Conservation (phyloP, 2,329 filamentous ascomycete genomes). For the Fusarium sulawesiense region DNA sequence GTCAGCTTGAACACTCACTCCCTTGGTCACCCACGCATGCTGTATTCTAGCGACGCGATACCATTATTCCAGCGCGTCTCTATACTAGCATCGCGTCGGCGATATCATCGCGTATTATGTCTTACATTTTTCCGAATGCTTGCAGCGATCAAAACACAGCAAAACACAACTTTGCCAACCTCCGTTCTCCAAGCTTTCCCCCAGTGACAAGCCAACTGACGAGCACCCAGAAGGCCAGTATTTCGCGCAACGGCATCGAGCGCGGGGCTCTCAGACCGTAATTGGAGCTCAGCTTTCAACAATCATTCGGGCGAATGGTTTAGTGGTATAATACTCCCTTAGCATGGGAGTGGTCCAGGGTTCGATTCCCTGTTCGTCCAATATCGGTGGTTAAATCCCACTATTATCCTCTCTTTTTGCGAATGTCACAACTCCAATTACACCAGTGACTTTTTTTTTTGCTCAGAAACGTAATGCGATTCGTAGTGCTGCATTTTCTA, state of each 20-base stretch:
- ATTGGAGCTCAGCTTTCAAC: not conserved
- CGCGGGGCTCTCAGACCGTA: not conserved
- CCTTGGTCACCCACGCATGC: too few relatives aligned
- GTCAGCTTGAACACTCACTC: not conserved
- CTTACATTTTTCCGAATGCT: too few relatives aligned
- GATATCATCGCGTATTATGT: too few relatives aligned
- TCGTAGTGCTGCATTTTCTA: not conserved
- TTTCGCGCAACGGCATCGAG: not conserved
- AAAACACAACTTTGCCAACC: too few relatives aligned
- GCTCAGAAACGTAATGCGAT: not conserved
- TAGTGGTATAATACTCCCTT: conserved; percentile 36
- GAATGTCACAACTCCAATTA: not conserved
- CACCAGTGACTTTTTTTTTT: accelerated
- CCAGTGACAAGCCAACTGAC: not conserved
- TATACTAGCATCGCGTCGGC: too few relatives aligned
- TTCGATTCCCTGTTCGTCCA: conserved; percentile 35
- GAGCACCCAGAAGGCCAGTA: not conserved
- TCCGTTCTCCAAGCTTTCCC: not conserved
- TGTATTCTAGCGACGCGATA: not conserved
- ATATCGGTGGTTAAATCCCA: not conserved
- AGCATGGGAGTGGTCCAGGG: conserved; percentile 33
- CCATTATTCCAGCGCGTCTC: not conserved
- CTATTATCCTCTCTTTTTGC: conserved; percentile 11
- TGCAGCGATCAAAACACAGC: too few relatives aligned
- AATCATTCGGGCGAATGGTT: conserved; percentile 28